Conservation (phyloP, 129 eudicot species). For the Mikania micrantha region DNA sequence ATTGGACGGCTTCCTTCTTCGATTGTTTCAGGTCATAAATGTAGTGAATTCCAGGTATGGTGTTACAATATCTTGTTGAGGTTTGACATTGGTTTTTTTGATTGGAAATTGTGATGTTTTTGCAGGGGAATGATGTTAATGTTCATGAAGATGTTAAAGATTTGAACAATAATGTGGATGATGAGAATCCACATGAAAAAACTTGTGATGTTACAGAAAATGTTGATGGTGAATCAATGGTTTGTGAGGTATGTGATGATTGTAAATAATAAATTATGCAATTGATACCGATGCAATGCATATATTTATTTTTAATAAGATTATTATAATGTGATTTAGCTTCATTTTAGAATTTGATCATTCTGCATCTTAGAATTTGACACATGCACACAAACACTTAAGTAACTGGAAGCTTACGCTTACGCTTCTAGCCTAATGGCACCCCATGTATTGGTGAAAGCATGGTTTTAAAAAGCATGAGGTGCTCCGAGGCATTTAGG, state of each 20-base stretch:
- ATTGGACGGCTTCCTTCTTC: constrained; percentile 45
- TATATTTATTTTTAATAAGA: not conserved
- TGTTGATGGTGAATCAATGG: constrained; percentile 28
- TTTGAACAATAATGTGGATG: constrained; percentile 5
- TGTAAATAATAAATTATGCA: too few species aligned
- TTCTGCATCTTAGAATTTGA: too few species aligned
- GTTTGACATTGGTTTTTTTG: not conserved
- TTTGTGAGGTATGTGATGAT: constrained; percentile 58
- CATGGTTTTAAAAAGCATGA: too few species aligned
- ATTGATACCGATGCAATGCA: too few species aligned
- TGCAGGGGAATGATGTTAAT: constrained; percentile 31
- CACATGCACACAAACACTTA: too few species aligned
- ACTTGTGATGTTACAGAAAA: constrained; percentile 8
- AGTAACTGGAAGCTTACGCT: too few species aligned
- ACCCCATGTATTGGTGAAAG: too few species aligned
- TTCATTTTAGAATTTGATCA: not conserved
- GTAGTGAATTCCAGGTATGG: constrained; percentile 26
- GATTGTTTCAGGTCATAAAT: constrained; percentile 17
- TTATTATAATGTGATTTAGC: not conserved
- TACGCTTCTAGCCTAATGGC: too few species aligned
- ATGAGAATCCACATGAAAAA: constrained; percentile 7
- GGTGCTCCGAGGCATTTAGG: too few species aligned
- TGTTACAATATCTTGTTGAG: not conserved
- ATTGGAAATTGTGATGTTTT: not conserved
- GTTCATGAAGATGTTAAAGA: constrained; percentile 2